Conservation (phyloP, 1,139 yeast species). For the Blastobotrys proliferans region DNA sequence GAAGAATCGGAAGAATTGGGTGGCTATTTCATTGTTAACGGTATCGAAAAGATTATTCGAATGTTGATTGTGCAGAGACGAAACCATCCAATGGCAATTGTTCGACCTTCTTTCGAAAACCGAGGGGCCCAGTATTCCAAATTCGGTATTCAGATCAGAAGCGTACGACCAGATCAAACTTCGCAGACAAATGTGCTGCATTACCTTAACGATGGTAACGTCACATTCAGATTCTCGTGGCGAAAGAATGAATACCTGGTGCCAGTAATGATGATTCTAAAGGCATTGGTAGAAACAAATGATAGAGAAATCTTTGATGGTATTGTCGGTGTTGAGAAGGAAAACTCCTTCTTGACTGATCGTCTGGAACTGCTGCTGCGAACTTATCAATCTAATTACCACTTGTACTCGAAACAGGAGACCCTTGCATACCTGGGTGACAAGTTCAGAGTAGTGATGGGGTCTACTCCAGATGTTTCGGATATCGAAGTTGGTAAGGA, state of each 20-base stretch:
- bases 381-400: constrained; percentile 70
- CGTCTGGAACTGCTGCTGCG: constrained; percentile 91
- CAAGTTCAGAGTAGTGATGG: constrained; percentile 90
- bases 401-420: constrained; percentile 74
- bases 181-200: constrained; percentile 96
- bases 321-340: constrained; percentile 81
- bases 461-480: constrained; percentile 79
- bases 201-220: constrained; percentile 92
- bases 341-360: constrained; percentile 92
- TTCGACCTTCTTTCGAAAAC: constrained; percentile 89
- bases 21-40: constrained; percentile 93
- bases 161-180: constrained; percentile 94
- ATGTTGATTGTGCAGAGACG: constrained; percentile 97
- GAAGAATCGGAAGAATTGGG: constrained; percentile 97
- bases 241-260: constrained; percentile 90
- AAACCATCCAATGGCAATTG: constrained; percentile 96
- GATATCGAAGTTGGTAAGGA: constrained; percentile 90
- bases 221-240: constrained; percentile 96
- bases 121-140: constrained; percentile 89
- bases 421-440: constrained; percentile 92
- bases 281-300: constrained; percentile 84
- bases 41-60: constrained; percentile 92
- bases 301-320: constrained; percentile 96
- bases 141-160: constrained; percentile 90
- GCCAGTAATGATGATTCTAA: constrained; percentile 88